phyloP scores from a whole-genome alignment of 2,329 filamentous ascomycete genomes.

The Talaromyces rugulosus region DNA sequence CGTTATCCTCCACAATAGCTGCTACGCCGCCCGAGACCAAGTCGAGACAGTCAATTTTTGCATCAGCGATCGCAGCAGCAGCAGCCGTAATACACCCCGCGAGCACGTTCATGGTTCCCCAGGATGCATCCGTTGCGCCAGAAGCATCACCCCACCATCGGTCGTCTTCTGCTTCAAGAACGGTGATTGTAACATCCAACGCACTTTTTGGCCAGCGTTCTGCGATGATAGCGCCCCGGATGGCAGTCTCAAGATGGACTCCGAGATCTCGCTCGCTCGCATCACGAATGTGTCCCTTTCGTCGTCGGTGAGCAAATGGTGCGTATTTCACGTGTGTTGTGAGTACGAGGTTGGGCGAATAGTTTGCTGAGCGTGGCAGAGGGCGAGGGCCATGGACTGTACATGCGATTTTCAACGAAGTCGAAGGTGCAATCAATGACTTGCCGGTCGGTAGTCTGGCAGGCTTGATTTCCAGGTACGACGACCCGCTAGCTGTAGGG shows the following conservation, averaged over 20 bases:
- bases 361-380: slow-evolving; percentile 81
- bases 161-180: slow-evolving; percentile 90
- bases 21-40: slow-evolving; percentile 85
- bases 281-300: slow-evolving; percentile 83
- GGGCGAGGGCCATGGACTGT: slow-evolving; percentile 91
- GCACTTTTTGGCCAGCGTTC: slow-evolving; percentile 98
- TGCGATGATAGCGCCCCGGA: slow-evolving; percentile 84
- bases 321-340: slow-evolving; percentile 95
- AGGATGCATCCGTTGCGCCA: slow-evolving; percentile 57
- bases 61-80: slow-evolving; percentile 87
- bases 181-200: slow-evolving; percentile 88
- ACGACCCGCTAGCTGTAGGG: slow-evolving; percentile 88
- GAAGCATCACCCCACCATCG: slow-evolving; percentile 58
- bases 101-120: slow-evolving; percentile 88
- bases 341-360: slow-evolving; percentile 86
- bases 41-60: slow-evolving; percentile 93
- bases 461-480: slow-evolving; percentile 57
- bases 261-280: slow-evolving; percentile 82
- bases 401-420: slow-evolving; percentile 84
- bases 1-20: slow-evolving; percentile 59
- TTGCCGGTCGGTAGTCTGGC: slow-evolving; percentile 39
- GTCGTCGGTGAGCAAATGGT: slow-evolving; percentile 79
- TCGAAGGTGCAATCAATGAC: slow-evolving; percentile 50
- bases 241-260: slow-evolving; percentile 83
- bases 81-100: slow-evolving; percentile 91